Percentiles rank a stretch among this genome's conserved stretches.
These are phyloP conservation scores for Aspergillus quadricinctus DNA, from an alignment of 2,329 filamentous ascomycete species.

Conservation along the genomic window DNA sequence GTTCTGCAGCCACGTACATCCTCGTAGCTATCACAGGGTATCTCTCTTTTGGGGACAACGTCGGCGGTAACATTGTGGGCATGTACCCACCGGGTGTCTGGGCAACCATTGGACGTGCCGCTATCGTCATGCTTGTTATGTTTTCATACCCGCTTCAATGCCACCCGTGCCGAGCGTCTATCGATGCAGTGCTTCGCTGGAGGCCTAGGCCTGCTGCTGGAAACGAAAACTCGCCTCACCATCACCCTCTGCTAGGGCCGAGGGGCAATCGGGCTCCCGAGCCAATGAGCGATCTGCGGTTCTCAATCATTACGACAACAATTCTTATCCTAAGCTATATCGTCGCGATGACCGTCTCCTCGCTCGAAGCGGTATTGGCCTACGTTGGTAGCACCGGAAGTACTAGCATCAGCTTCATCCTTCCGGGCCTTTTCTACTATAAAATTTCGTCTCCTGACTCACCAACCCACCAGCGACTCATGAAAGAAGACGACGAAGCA, in stretches of 20 bases:
- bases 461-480: conserved; percentile 74
- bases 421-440: conserved; percentile 96
- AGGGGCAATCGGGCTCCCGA: conserved; percentile 45
- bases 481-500: conserved; percentile 83
- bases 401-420: conserved; percentile 93
- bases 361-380: conserved; percentile 83
- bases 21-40: conserved; percentile 94
- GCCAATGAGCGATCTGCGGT: conserved; percentile 78
- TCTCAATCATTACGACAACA: conserved; percentile 80
- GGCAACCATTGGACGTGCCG: conserved; percentile 88
- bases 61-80: conserved; percentile 87
- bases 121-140: conserved; percentile 92
- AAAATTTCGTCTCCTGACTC: conserved; percentile 93
- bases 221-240: conserved; percentile 41
- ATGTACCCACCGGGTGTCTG: conserved; percentile 79
- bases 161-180: conserved; percentile 90
- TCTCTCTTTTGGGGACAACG: conserved; percentile 85
- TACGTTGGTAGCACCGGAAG: conserved; percentile 94
- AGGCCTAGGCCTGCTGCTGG: conserved; percentile 52
- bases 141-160: conserved; percentile 96
- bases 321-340: conserved; percentile 83
- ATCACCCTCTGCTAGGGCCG: conserved; percentile 39
- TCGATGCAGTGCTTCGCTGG: conserved; percentile 94
- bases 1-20: conserved; percentile 80
- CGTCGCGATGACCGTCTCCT: conserved; percentile 85